Evolutionary conservation across 2,329 filamentous ascomycete species (phyloP), one percentile per base, ranked within the genome.

Genomic region (Colletotrichum neosansevieriae): DNA sequence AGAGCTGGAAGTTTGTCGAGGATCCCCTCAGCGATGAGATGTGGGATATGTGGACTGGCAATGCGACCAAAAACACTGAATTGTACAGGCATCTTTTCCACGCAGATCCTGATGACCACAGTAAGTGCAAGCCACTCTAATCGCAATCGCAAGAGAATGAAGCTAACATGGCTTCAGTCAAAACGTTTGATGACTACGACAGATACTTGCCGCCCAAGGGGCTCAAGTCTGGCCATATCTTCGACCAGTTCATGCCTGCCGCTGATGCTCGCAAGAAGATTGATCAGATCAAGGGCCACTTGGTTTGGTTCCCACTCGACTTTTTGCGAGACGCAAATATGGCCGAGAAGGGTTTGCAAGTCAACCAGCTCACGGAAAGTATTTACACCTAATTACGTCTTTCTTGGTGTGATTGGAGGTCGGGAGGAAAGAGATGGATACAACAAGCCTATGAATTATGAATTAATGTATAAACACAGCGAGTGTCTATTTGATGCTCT

Each of bases 221-320:
- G 4, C 86, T 92, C 70, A 96, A 93, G 78, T 82, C 94, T 3
- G 95, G 96, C 0, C 96, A 98, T 79, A 85, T 98, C 67, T 97
- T 92, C 74, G 94, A 97, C 77, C 88, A 88, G 67, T 93, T 91
- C 79, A 86, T 92, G 77, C 91, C 92, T 0, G 87, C 89, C 0
- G 84, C 90, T 24, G 91, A 97, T 63, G 89, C 96, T 6, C 86
- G 92, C 15, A 78, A 85, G 72, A 94, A 95, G 78, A 82, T 98
- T 57, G 90, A 94, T 74, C 85, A 91, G 75, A 89, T 98, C 72
- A 91, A 89, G 80, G 70, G 95, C 0, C 95, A 98, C 82, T 79
- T 98, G 45, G 95, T 98, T 6, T 97, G 93, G 93, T 95, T 97
- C 90, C 94, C 94, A n/a, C 79, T 98, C 74, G 88, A 94, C 51